Conservation (phyloP, 495 filamentous ascomycete genomes). For the Articulospora tetracladia region DNA sequence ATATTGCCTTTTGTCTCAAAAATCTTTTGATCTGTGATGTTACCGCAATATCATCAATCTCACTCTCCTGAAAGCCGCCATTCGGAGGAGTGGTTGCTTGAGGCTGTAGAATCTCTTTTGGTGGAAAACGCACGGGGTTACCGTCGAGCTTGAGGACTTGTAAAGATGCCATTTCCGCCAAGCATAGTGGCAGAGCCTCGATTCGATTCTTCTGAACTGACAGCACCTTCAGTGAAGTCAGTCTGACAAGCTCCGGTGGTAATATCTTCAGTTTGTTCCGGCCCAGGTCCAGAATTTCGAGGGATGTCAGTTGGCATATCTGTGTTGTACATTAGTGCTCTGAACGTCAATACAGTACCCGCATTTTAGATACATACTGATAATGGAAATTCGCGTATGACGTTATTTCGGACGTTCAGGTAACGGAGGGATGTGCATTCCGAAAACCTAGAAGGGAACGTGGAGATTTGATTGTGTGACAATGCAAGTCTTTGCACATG, state of each 20-base stretch:
- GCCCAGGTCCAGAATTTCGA: constrained; percentile 91
- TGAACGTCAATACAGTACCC: background rate
- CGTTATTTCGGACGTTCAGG: constrained; percentile 88
- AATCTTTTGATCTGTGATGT: constrained; percentile 76
- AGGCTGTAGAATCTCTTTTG: constrained; percentile 52
- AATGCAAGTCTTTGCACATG: constrained; percentile 65
- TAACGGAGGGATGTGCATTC: constrained; percentile 87
- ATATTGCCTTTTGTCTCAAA: constrained; percentile 57
- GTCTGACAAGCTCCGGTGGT: constrained; percentile 72
- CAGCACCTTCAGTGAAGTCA: constrained; percentile 73
- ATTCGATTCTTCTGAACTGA: constrained; percentile 83
- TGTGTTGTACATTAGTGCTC: constrained; percentile 28
- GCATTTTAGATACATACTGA: constrained; percentile 19
- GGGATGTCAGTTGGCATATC: constrained; percentile 75
- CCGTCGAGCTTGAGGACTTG: constrained; percentile 83
- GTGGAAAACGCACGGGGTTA: constrained; percentile 74
- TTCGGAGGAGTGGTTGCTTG: constrained; percentile 40
- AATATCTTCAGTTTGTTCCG: constrained; percentile 75
- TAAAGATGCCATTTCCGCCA: constrained; percentile 85
- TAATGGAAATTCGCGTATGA: constrained; percentile 81
- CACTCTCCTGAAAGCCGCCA: constrained; percentile 40
- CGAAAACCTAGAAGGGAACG: constrained; percentile 76
- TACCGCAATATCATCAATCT: constrained; percentile 58
- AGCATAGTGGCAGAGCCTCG: constrained; percentile 71
- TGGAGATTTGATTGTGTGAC: constrained; percentile 80